A percentile compares a stretch with the other conserved stretches of the same genome.
phyloP scores from a whole-genome alignment of 805 yeast genomes.

The Metschnikowia shivogae region DNA sequence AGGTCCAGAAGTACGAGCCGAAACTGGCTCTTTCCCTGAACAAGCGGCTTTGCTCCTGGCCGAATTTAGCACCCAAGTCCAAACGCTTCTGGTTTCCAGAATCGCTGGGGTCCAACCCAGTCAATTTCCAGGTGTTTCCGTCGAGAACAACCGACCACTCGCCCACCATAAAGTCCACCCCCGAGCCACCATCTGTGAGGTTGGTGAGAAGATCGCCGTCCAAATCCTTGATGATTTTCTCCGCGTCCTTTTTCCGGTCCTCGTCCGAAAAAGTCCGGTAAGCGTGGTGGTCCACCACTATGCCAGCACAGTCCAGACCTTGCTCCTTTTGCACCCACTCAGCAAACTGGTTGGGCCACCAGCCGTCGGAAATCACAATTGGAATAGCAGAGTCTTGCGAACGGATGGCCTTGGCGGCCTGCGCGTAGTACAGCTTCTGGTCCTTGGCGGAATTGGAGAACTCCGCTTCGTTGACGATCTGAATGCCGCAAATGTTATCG shows the following conservation, averaged over 20 bases:
- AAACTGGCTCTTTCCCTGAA: slow-evolving; percentile 53
- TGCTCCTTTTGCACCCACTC: slow-evolving; percentile 52
- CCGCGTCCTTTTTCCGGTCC: slow-evolving; percentile 65
- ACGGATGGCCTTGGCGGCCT: slow-evolving; percentile 61
- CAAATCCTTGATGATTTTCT: slow-evolving; percentile 57
- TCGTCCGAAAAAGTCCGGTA: slow-evolving; percentile 80
- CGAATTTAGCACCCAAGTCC: slow-evolving; percentile 56
- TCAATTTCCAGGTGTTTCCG: slow-evolving; percentile 65
- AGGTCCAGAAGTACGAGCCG: slow-evolving; percentile 91
- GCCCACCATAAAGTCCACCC: slow-evolving; percentile 75
- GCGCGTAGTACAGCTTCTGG: slow-evolving; percentile 59
- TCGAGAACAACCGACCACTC: slow-evolving; percentile 89
- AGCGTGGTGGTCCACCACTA: slow-evolving; percentile 78
- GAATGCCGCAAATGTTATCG: slow-evolving; percentile 78
- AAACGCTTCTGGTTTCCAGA: slow-evolving; percentile 39
- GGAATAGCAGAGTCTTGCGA: slow-evolving; percentile 55
- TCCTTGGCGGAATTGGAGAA: slow-evolving; percentile 50
- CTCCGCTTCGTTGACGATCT: slow-evolving; percentile 80
- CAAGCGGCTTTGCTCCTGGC: slow-evolving; percentile 47
- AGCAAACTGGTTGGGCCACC: slow-evolving; percentile 84
- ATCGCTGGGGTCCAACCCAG: slow-evolving; percentile 22
- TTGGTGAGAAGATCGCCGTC: slow-evolving; percentile 46
- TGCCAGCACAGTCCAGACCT: slow-evolving; percentile 44
- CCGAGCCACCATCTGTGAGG: slow-evolving; percentile 37
- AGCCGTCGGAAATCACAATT: slow-evolving; percentile 83